Evolutionary conservation across 331 rosid species (phyloP), one percentile per base, ranked within the genome.

Genomic region (Malus hybrid): DNA sequence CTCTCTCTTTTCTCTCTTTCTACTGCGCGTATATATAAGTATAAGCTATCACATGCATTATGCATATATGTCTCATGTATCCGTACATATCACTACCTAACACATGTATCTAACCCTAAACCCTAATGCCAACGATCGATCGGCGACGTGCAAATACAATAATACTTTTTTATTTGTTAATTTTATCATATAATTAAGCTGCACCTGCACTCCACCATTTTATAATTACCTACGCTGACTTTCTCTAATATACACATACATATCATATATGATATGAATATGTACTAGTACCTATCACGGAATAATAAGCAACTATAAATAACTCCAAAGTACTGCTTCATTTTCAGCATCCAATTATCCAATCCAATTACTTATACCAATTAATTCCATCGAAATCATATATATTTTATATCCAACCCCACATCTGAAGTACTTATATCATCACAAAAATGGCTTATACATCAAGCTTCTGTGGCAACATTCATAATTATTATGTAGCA

Each of bases 21-120:
- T 52, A 14, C 57, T 52, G 46, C 58, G 3, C 46, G 12, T 39
- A 39, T 39, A 39, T 39, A 39, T 39, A 39, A n/a, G 30, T 63
- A 26, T 14, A 79, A 53, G 29, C 56, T 22, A 10, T 32, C 71
- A 58, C 75, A 39, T 39, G 46, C 46, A 39, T 39, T 9, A n/a
- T 71, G 42, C 65, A 34, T 33, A 2, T 11, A 22, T 39, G 28
- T n/a, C 63, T 58, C 13, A 61, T 48, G 71, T 19, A 22, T 62
- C 76, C 76, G 76, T 77, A 77, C 80, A 20, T 69, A 61, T 77
- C 75, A 66, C 19, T 52, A 20, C 19, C 44, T 36, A 36, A 36
- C 80, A 77, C 50, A 58, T 68, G 68, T 11, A 30, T 10, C 65
- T 10, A 28, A 56, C 24, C 15, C 42, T 24, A 29, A 36, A 66